phyloP scores from a whole-genome alignment of 208 protist genomes.

The Leishmania amazonensis region DNA sequence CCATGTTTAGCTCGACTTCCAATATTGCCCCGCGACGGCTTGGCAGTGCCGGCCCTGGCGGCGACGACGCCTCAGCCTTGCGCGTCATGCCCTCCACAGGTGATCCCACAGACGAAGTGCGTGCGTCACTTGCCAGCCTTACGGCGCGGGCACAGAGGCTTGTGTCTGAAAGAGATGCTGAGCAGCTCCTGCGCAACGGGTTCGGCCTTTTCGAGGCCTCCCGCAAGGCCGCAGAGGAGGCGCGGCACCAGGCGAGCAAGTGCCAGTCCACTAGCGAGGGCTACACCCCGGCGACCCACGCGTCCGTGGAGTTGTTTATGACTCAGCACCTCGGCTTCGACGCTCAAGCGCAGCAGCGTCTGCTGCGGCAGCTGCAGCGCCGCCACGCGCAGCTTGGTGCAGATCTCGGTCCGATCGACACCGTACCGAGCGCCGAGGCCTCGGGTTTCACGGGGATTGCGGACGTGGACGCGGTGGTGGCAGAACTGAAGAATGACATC shows the following conservation, averaged over 20 bases:
- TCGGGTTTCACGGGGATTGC: conserved; percentile 31
- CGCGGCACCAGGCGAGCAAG: conserved; percentile 33
- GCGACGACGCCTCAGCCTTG: conserved; percentile 15
- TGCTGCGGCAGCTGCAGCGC: conserved; percentile 69
- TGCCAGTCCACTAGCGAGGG: conserved; percentile 36
- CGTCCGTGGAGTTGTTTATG: conserved; percentile 87
- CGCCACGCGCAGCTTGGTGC: conserved; percentile 52
- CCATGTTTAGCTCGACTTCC: conserved; percentile 29
- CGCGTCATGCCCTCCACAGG: conserved; percentile 33
- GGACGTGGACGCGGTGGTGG: conserved; percentile 65
- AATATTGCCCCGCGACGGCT: conserved; percentile 14
- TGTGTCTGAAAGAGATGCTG: conserved; percentile 41
- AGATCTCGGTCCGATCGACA: conserved; percentile 30
- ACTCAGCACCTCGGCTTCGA: conserved; percentile 80
- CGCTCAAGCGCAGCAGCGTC: conserved; percentile 78
- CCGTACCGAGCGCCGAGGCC: conserved; percentile 23
- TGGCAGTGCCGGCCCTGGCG: conserved; percentile 8
- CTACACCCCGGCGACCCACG: conserved; percentile 46
- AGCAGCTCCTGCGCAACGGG: conserved; percentile 64
- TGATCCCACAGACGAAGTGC: conserved; percentile 65
- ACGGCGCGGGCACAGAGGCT: conserved; percentile 73
- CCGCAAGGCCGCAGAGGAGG: conserved; percentile 40
- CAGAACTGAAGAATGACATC: conserved; percentile 49
- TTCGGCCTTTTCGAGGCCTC: conserved; percentile 73
- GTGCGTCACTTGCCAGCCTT: conserved; percentile 62